Base-by-base conservation (phyloP, 73 alveolate species). In the Tetrahymena borealis region DNA sequence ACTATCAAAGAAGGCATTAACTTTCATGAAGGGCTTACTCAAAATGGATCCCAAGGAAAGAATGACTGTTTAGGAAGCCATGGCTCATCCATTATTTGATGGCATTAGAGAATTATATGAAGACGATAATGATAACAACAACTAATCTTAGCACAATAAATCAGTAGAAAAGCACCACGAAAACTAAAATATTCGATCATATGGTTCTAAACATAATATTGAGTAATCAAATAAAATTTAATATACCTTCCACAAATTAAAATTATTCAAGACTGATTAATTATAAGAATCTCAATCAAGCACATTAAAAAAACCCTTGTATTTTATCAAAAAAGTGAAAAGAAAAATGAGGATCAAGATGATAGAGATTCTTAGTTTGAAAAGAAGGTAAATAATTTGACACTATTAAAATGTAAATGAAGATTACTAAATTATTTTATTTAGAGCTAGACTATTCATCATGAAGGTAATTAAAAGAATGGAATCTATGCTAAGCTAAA, bases 21-120 rank as follows among this genome's bases (percentile, higher is more conserved):
- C 91, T 31, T 96, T 97, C 42, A 92, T 96, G 78, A 94, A 96
- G 41, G 97, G 97, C 40, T 78, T 97, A 40, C 94, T 97, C 18
- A 93, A 95, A 40, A 96, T 97, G 94, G 97, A 97, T 91, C 99
- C 99, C n/a, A 79, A 92, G 40, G 97, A 96, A 78, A 93, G 99
- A 43, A 90, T 97, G 39, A 90, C 95, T 12, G 91, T 95, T 39
- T 38, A 90, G 43, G 99, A 97, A 90, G 98, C 98, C 35, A 42
- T 94, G 79, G 94, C 94, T 36, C 99, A 97, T 94, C 98, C 98
- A 0, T 97, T 93, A 90, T 97, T 97, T 79, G 97, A 96, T 78
- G 96, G 85, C 2, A 60, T 60, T 24, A 60, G 85, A 60, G 85
- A 60, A n/a, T 60, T 60, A n/a, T 60, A 60, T 60, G 85, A 60